Evolutionary conservation across 371 early-diverging fungal species (phyloP), one percentile per base, ranked within the genome.

Genomic region (Lichtheimia ramosa): DNA sequence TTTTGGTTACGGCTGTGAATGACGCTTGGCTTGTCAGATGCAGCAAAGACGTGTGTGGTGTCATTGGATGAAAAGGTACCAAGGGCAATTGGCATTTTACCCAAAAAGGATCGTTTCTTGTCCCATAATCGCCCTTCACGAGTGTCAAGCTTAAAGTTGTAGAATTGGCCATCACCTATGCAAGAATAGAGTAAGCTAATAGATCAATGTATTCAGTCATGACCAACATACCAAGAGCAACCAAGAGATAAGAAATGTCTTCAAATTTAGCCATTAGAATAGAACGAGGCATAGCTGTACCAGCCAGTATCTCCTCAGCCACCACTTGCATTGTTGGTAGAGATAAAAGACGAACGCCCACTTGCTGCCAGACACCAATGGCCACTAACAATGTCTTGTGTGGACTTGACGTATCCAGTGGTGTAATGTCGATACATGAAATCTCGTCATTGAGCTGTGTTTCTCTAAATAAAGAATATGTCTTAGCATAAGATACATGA

Each of bases 11-110:
- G 79, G 52, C 84, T 85, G 43, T 86, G 84, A 27, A 97, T 86
- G 16, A 97, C 89, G 3, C 95, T 90, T 0, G 97, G 95, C 25
- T 90, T 84, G 65, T 96, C 96, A 3, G 91, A 89, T 7, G 93
- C 88, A 0, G 90, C 92, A 83, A 96, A 96, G 7, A 96, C 92
- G 61, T 88, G 83, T 4, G 64, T 74, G 49, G 71, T 68, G 18
- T 85, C 89, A 46, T 82, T 74, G 8, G 83, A 75, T 5, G 69
- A 70, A 64, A 97, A 94, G 1, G 79, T 75, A 10, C 82, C 70
- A 23, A 97, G 77, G 25, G 71, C 64, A 43, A 95, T 79, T 5
- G 95, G 93, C 48, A 88, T 84, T 13, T 89, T 85, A 0, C 96
- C 97, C 25, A 95, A 70, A 4, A 88, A 81, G 10, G 91, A 76